These are phyloP conservation scores for Trichoderma parareesei DNA, from an alignment of 495 filamentous ascomycete species.

Conservation along the genomic window DNA sequence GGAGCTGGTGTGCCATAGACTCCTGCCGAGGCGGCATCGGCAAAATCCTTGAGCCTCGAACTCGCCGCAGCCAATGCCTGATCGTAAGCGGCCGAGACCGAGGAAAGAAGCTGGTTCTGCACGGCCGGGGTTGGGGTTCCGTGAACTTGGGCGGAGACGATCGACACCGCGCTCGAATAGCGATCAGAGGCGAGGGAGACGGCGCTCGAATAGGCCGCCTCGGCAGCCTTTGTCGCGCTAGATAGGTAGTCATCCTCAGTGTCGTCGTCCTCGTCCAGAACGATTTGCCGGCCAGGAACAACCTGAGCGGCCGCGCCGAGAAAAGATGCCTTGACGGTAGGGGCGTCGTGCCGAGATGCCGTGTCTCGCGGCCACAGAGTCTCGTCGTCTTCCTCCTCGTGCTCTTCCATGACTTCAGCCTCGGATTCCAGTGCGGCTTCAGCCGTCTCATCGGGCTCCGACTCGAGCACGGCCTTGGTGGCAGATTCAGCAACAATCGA, in stretches of 20 bases:
- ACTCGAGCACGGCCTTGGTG: neutral
- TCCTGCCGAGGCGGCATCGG: conserved; percentile 37
- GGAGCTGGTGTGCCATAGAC: conserved; percentile 37
- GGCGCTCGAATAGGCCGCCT: conserved; percentile 52
- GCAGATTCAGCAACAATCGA: neutral
- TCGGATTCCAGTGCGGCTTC: neutral
- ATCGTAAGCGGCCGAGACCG: conserved; percentile 61
- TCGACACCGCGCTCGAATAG: conserved; percentile 57
- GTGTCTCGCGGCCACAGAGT: conserved; percentile 13
- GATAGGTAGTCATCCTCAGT: conserved; percentile 41
- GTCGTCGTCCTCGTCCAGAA: conserved; percentile 24
- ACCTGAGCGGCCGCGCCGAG: conserved; percentile 38
- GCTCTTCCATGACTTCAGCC: conserved; percentile 22
- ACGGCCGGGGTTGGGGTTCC: conserved; percentile 53
- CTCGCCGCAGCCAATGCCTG: conserved; percentile 54
- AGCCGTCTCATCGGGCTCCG: neutral
- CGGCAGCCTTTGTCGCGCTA: conserved; percentile 19
- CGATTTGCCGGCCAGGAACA: conserved; percentile 31
- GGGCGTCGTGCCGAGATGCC: neutral
- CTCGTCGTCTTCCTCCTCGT: conserved; percentile 28
- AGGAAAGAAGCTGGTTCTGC: conserved; percentile 55
- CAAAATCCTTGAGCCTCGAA: conserved; percentile 43
- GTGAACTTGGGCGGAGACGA: conserved; percentile 57
- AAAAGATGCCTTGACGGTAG: conserved; percentile 31
- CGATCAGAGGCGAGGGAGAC: conserved; percentile 51